Conservation (phyloP, 257 asterid species). For the Primulina huaijiensis region DNA sequence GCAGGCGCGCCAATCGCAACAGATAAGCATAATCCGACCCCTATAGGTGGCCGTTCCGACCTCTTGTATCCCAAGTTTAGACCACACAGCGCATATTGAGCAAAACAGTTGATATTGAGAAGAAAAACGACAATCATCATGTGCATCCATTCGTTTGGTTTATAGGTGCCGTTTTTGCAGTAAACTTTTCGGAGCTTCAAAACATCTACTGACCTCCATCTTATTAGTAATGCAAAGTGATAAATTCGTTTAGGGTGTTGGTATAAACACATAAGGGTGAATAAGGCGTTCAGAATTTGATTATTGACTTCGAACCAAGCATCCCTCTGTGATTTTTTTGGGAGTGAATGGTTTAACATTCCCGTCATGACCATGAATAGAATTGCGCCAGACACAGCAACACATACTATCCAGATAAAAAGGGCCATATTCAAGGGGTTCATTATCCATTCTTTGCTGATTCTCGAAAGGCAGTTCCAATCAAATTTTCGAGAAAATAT, state of each 20-base stretch:
- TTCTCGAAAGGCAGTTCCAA: constrained; percentile 45
- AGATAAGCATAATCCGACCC: constrained; percentile 65
- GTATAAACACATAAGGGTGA: constrained; percentile 86
- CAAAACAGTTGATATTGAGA: constrained; percentile 71
- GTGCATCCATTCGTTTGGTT: constrained; percentile 83
- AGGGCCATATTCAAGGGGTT: constrained; percentile 76
- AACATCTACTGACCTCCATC: constrained; percentile 34
- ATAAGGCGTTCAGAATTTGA: constrained; percentile 81
- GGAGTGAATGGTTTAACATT: constrained; percentile 74
- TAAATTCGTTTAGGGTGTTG: constrained; percentile 75
- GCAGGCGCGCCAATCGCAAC: constrained; percentile 82
- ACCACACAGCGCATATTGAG: constrained; percentile 77
- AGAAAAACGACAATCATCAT: constrained; percentile 76
- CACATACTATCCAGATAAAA: constrained; percentile 61
- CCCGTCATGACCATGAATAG: constrained; percentile 86
- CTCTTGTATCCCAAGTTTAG: constrained; percentile 69
- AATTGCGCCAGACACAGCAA: constrained; percentile 86
- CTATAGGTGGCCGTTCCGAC: constrained; percentile 67
- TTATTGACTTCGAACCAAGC: constrained; percentile 88
- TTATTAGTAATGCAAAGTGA: constrained; percentile 57
- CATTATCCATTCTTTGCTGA: constrained; percentile 71
- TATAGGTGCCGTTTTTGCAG: constrained; percentile 70
- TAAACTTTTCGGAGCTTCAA: constrained; percentile 60
- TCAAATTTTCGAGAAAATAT: constrained; percentile 55
- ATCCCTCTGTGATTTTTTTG: constrained; percentile 64